phyloP scores from a whole-genome alignment of 768 basidiomycete genomes.

The Tulasnella sp. region DNA sequence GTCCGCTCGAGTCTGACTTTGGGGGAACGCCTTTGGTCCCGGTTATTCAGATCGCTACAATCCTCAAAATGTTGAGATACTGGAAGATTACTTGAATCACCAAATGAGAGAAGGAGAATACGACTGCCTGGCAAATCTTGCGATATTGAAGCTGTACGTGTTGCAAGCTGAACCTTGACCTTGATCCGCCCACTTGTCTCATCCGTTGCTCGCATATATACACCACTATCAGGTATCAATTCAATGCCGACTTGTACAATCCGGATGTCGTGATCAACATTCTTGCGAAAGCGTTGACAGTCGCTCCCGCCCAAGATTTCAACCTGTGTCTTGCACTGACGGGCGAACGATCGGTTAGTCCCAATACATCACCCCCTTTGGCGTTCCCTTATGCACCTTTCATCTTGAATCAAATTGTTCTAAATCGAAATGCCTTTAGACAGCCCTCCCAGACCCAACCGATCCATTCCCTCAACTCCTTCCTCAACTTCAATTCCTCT shows the following conservation, averaged over 20 bases:
- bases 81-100: constrained; percentile 94
- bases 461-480: constrained; percentile 67
- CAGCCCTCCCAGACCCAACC: constrained; percentile 36
- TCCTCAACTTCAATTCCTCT: constrained; percentile 53
- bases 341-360: constrained; percentile 44
- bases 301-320: constrained; percentile 83
- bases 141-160: constrained; percentile 79
- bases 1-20: not conserved
- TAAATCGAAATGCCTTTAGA: not conserved
- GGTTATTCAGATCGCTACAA: constrained; percentile 77
- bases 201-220: constrained; percentile 1
- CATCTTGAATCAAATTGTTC: not conserved
- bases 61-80: constrained; percentile 81
- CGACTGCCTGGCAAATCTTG: constrained; percentile 89
- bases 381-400: not conserved
- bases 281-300: constrained; percentile 81
- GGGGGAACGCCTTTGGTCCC: constrained; percentile 3
- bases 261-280: constrained; percentile 90
- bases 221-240: constrained; percentile 65
- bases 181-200: not conserved
- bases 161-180: not conserved
- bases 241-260: constrained; percentile 88
- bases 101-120: constrained; percentile 88
- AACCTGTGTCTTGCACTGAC: constrained; percentile 88
- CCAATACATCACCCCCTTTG: not conserved